Evolutionary conservation across 768 basidiomycete species (phyloP).

Genomic region (Boletales sp.): DNA sequence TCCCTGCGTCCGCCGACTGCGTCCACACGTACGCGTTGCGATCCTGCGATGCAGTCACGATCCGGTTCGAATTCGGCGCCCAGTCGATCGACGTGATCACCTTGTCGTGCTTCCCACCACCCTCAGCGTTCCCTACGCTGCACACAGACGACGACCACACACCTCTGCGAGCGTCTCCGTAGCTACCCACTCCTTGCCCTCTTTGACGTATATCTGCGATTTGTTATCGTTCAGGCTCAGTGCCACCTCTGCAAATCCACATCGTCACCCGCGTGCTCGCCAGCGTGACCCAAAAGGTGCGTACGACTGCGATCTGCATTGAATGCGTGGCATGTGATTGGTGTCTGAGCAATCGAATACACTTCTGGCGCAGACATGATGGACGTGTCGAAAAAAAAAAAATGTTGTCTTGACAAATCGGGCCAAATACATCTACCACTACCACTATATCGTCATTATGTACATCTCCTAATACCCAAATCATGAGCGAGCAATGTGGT

Average conservation of each 20-base stretch:
- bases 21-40: slow-evolving; percentile 99
- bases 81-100: slow-evolving; percentile 97
- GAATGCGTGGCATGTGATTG: slow-evolving; percentile 89
- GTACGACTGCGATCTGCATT: slow-evolving; percentile 82
- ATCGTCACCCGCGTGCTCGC: slow-evolving; percentile 5
- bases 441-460: no score
- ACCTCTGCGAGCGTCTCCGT: slow-evolving; percentile 87
- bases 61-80: slow-evolving; percentile 94
- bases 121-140: neutral
- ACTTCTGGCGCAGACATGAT: slow-evolving; percentile 72
- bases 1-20: slow-evolving; percentile 66
- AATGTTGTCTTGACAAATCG: no score
- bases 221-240: slow-evolving; percentile 90
- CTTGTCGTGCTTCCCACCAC: slow-evolving; percentile 83
- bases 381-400: neutral
- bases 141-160: neutral
- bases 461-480: neutral
- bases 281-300: slow-evolving; percentile 29
- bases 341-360: slow-evolving; percentile 72
- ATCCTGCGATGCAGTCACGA: slow-evolving; percentile 99
- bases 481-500: no score
- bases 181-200: slow-evolving; percentile 64
- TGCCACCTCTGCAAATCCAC: slow-evolving; percentile 65
- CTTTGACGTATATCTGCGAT: slow-evolving; percentile 71
- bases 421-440: no score